Conservation (phyloP, 192 early-diverging fungal genomes). For the Umbelopsis sp. region DNA sequence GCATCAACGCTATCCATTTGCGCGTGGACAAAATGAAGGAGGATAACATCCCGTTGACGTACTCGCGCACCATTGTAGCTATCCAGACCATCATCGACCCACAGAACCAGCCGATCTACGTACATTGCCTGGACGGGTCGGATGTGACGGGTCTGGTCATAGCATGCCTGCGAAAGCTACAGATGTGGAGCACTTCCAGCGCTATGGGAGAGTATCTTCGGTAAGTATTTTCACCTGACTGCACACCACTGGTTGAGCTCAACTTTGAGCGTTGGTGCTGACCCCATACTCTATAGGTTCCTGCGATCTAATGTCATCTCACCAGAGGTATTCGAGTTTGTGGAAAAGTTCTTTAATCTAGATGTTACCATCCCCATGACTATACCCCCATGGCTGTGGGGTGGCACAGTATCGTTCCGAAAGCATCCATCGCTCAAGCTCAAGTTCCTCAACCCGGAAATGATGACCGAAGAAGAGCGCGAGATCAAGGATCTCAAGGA, state of each 20-base stretch:
- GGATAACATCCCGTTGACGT: conserved; percentile 82
- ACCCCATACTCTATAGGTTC: conserved; percentile 31
- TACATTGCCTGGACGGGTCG: conserved; percentile 92
- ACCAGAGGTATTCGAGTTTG: conserved; percentile 75
- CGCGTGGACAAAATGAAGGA: conserved; percentile 80
- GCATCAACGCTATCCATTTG: conserved; percentile 70
- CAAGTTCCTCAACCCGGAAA: conserved; percentile 53
- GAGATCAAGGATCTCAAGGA: conserved; percentile 33
- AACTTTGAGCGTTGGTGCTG: not conserved
- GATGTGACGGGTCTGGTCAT: conserved; percentile 84
- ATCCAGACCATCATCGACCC: conserved; percentile 80
- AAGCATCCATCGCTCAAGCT: conserved; percentile 72
- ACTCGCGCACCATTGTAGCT: conserved; percentile 68
- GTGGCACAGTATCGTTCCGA: conserved; percentile 59
- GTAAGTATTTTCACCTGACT: conserved; percentile 32
- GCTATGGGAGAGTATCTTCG: conserved; percentile 74
- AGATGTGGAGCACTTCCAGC: conserved; percentile 82
- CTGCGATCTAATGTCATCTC: conserved; percentile 60
- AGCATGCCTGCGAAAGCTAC: conserved; percentile 87
- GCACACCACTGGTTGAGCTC: too few species aligned
- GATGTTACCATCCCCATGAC: conserved; percentile 63
- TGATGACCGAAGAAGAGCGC: conserved; percentile 36
- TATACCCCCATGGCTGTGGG: conserved; percentile 73
- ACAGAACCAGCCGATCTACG: conserved; percentile 71
- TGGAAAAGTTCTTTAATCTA: conserved; percentile 68